Evolutionary conservation across 768 basidiomycete species (phyloP), one percentile per base, ranked within the genome.

Genomic region (Serendipita indica): DNA sequence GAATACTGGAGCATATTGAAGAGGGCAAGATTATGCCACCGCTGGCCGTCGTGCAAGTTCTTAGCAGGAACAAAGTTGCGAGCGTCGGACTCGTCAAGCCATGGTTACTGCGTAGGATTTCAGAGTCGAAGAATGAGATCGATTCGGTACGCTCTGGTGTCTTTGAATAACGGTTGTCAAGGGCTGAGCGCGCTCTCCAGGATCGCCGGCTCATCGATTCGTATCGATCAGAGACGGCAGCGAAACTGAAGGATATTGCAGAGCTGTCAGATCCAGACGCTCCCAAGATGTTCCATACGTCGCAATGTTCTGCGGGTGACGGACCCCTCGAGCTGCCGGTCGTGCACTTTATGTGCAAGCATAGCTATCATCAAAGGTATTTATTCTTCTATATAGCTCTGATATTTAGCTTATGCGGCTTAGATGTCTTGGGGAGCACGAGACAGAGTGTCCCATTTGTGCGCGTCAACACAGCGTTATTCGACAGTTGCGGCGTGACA

Each of bases 281-380:
- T 57, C 87, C 96, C 0, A 79, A 81, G 18, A 86, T 97, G 20
- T 96, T 97, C 75, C 92, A 97, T 67, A 88, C 94, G 61, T 93
- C 92, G 5, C 77, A 91, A 39, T 98, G 96, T 69, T 84, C 93
- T 20, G 78, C 83, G 3, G 98, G 96, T 69, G 78, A 83, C 14
- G 89, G 84, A 1, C 89, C 87, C 64, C 79, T 98, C 61, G 93
- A 97, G 68, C 79, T 97, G 7, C 94, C 96, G 0, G 86, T 81
- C 63, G 77, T 98, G 3, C 93, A 98, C 69, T 98, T 97, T 67
- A 96, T 98, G 94, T 99, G 94, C 70, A 83, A 85, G 65, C 96
- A 98, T 68, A 91, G 89, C 61, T 98, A 89, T 72, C 96, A 99
- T 67, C 77, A 92, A 89, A 57, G 41, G 71, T 67, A 70, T 39